Evolutionary conservation across 164 flowering plant genomes (phyloP), one percentile per base, ranked within the genome.

Genomic region (Saururus chinensis): DNA sequence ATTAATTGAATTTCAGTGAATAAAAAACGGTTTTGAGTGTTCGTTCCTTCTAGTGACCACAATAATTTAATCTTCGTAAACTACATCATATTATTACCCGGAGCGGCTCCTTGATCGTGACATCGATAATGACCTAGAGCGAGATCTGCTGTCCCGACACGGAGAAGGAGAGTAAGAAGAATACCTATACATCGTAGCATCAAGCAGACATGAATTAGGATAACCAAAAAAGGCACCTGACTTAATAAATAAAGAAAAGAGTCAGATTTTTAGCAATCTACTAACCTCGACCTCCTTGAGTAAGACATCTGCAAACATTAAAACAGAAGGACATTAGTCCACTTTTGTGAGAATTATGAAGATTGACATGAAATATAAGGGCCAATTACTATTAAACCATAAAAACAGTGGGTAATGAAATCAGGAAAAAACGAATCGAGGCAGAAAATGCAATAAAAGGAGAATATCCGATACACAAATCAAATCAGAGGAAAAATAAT

Each of bases 221-320:
- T 3, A 19, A 59, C 30, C 26, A 13, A 4, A 11, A 8, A 30
- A 19, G 0, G 59, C 1, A 16, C 2, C 1, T 24, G 35, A 37
- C 10, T 35, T 7, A 17, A 4, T 1, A 7, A 40, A 58, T 37
- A 6, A 24, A 11, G 20, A 30, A 10, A 9, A 24, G 17, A 24
- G 7, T 30, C 37, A 30, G n/a, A 30, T 30, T 30, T 30, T 30
- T 9, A 22, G 19, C 5, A 64, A 16, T 57, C 78, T 23, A 54
- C 78, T 23, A 54, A 82, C 87, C 92, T 84, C 54, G 91, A 81
- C 71, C 96, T 79, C 62, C 79, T 77, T 6, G 95, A 82, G 75
- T 84, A 81, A 9, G 96, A 87, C 98, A 92, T 92, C 95, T 88
- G 83, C 25, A 61, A 41, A 24, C 21, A 55, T 17, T 17, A 53